phyloP scores from a whole-genome alignment of 257 asterid genomes.

The Buddleja alternifolia region DNA sequence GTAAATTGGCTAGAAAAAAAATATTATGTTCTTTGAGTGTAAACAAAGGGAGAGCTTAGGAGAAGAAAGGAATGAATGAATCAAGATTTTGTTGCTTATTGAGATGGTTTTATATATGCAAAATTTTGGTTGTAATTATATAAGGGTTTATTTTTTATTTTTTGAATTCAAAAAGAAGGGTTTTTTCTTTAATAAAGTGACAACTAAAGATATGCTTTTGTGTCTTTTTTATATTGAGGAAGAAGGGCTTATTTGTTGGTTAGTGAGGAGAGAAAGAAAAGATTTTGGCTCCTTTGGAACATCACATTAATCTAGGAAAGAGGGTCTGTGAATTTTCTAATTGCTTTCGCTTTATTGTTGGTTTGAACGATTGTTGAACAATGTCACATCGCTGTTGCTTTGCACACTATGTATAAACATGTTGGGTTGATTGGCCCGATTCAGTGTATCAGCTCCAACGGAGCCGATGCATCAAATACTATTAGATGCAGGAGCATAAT shows the following conservation, averaged over 20 bases:
- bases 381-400: conserved; percentile 42
- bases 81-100: conserved; percentile 17
- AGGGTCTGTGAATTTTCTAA: conserved; percentile 15
- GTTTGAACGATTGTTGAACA: conserved; percentile 36
- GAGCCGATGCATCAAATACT: no score
- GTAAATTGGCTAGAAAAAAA: background rate
- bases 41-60: conserved; percentile 32
- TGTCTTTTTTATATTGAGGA: conserved; percentile 40
- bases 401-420: conserved; percentile 21
- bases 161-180: conserved; percentile 51
- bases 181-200: conserved; percentile 69
- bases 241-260: conserved; percentile 37
- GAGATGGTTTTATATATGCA: conserved; percentile 28
- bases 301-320: conserved; percentile 43
- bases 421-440: no score
- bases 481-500: no score
- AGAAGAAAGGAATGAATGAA: conserved; percentile 30
- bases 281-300: conserved; percentile 37
- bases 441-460: no score
- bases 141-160: conserved; percentile 11
- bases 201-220: conserved; percentile 55
- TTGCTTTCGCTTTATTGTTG: conserved; percentile 49
- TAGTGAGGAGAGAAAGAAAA: conserved; percentile 41
- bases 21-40: conserved; percentile 41
- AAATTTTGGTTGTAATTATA: conserved; percentile 1